Percentiles rank a stretch among this genome's conserved stretches.
These are phyloP conservation scores for Rhinocladiella mackenziei DNA, from an alignment of 2,329 filamentous ascomycete species.

Conservation along the genomic window DNA sequence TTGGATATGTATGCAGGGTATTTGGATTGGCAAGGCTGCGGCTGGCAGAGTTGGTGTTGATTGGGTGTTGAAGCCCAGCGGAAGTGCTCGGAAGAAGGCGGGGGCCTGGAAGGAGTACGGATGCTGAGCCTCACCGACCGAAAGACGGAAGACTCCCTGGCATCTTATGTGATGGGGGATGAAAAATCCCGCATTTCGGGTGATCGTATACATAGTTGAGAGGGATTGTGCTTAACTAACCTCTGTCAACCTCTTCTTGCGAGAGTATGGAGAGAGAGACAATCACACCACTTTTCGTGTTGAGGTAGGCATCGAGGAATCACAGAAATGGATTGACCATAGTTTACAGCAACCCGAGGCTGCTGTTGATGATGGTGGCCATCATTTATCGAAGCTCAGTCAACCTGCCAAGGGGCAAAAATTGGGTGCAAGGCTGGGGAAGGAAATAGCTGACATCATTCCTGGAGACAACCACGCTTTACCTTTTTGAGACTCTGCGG, in stretches of 20 bases:
- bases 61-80: conserved; percentile 1
- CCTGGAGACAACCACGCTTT: not conserved
- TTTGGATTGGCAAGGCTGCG: conserved; percentile 13
- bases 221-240: too few relatives aligned
- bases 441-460: conserved; percentile 4
- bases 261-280: not conserved
- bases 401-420: too few relatives aligned
- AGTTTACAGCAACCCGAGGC: too few relatives aligned
- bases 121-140: conserved; percentile 2
- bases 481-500: not conserved
- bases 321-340: too few relatives aligned
- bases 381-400: too few relatives aligned
- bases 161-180: not conserved
- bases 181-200: conserved; percentile 5
- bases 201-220: too few relatives aligned
- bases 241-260: too few relatives aligned
- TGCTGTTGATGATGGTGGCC: too few relatives aligned
- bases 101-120: not conserved
- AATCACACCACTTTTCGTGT: too few relatives aligned
- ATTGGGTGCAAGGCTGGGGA: conserved; percentile 4
- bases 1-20: not conserved
- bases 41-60: conserved; percentile 1
- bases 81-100: conserved; percentile 15
- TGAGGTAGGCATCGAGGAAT: too few relatives aligned
- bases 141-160: too few relatives aligned